These are phyloP conservation scores for Kickxella alabastrina DNA, from an alignment of 192 early-diverging fungal genomes.

Conservation along the genomic window DNA sequence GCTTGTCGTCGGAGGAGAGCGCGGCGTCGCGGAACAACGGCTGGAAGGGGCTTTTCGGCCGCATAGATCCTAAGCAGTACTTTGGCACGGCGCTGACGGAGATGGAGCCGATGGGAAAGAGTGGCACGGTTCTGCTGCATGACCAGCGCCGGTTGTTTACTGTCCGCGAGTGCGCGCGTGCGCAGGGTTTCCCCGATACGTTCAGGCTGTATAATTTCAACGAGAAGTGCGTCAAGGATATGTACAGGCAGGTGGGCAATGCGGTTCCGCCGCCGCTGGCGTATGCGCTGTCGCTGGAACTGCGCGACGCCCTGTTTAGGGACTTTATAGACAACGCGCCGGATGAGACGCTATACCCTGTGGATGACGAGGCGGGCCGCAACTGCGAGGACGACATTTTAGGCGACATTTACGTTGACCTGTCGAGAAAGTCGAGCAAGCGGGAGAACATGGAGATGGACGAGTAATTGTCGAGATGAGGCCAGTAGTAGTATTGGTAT, in stretches of 20 bases:
- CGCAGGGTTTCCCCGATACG: slow-evolving; percentile 67
- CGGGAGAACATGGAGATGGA: background rate
- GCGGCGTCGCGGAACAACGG: slow-evolving; percentile 56
- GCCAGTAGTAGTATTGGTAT: too few relatives aligned
- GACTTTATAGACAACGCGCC: slow-evolving; percentile 13
- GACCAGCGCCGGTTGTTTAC: slow-evolving; percentile 58
- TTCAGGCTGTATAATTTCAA: slow-evolving; percentile 53
- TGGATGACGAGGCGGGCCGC: background rate
- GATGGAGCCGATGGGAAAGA: slow-evolving; percentile 60
- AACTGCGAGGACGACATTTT: slow-evolving; percentile 3
- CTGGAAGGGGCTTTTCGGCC: slow-evolving; percentile 63
- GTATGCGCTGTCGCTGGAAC: slow-evolving; percentile 52
- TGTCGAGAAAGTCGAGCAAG: background rate
- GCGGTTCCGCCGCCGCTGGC: slow-evolving; percentile 68
- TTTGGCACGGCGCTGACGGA: slow-evolving; percentile 61
- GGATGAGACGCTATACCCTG: background rate
- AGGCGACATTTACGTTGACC: slow-evolving; percentile 28
- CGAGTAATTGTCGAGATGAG: too few relatives aligned
- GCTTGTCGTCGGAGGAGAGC: slow-evolving; percentile 50
- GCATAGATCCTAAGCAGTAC: slow-evolving; percentile 57
- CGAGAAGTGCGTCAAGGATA: slow-evolving; percentile 38
- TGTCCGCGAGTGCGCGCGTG: slow-evolving; percentile 64
- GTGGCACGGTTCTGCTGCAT: slow-evolving; percentile 62
- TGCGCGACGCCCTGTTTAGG: slow-evolving; percentile 52
- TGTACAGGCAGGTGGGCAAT: slow-evolving; percentile 67